phyloP scores from a whole-genome alignment of 2,329 filamentous ascomycete genomes.

The Xylariomycetidae sp. region DNA sequence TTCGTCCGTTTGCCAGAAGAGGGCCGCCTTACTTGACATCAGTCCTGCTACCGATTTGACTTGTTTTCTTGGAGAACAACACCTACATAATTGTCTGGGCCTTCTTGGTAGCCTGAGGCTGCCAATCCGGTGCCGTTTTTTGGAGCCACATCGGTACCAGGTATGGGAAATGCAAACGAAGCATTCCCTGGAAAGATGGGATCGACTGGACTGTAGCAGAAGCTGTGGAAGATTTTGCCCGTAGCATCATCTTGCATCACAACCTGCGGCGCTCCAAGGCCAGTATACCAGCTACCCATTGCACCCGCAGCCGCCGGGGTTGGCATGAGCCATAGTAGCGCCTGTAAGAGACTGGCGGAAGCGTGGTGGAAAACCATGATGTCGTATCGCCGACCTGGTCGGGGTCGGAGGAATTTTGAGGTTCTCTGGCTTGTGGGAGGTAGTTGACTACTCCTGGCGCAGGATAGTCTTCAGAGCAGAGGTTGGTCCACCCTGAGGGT shows the following conservation, averaged over 20 bases:
- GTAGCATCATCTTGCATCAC: slow-evolving; percentile 14
- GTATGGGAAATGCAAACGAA: slow-evolving; percentile 3
- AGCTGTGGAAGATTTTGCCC: slow-evolving; percentile 12
- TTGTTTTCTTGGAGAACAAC: neutral
- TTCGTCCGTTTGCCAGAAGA: slow-evolving; percentile 4
- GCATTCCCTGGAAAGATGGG: slow-evolving; percentile 10
- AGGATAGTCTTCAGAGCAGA: too few relatives aligned
- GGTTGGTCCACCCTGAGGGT: too few relatives aligned
- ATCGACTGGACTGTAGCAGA: slow-evolving; percentile 10
- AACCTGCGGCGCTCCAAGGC: slow-evolving; percentile 10
- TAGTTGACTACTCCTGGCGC: too few relatives aligned
- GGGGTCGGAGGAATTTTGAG: too few relatives aligned
- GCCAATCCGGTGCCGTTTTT: slow-evolving; percentile 7
- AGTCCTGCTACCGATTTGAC: neutral
- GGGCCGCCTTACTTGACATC: slow-evolving; percentile 2
- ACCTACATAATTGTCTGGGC: slow-evolving; percentile 2
- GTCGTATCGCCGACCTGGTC: too few relatives aligned
- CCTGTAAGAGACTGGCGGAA: too few relatives aligned
- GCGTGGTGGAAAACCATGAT: too few relatives aligned
- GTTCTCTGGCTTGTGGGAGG: too few relatives aligned
- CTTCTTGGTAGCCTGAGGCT: slow-evolving; percentile 3
- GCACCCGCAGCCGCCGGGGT: too few relatives aligned
- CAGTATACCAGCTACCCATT: slow-evolving; percentile 9
- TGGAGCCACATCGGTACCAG: slow-evolving; percentile 4
- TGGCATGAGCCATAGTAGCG: too few relatives aligned